These are phyloP conservation scores for Coemansia umbellata DNA, from an alignment of 192 early-diverging fungal species.

Conservation along the genomic window DNA sequence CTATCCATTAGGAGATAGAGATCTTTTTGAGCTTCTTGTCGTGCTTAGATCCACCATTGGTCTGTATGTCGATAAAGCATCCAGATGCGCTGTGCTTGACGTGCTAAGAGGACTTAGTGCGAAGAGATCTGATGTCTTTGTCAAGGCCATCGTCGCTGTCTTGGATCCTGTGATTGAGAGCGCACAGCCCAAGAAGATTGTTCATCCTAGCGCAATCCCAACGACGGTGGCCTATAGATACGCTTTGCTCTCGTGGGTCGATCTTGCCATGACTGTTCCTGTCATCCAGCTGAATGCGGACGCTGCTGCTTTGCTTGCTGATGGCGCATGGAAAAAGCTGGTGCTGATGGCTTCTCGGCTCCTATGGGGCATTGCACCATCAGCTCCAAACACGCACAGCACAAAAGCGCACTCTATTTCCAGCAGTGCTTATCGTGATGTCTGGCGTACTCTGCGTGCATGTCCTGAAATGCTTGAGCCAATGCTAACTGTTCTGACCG, in stretches of 20 bases:
- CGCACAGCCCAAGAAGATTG: conserved; percentile 36
- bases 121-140: conserved; percentile 57
- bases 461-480: conserved; percentile 38
- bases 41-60: conserved; percentile 58
- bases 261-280: conserved; percentile 44
- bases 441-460: conserved; percentile 45
- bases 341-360: conserved; percentile 48
- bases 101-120: conserved; percentile 56
- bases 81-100: conserved; percentile 58
- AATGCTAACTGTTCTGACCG: conserved; percentile 50
- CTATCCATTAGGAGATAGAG: conserved; percentile 34
- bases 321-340: conserved; percentile 53
- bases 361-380: conserved; percentile 59
- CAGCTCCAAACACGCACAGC: not conserved
- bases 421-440: conserved; percentile 32
- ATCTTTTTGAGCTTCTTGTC: conserved; percentile 44
- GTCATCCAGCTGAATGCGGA: conserved; percentile 42
- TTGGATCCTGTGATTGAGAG: conserved; percentile 48
- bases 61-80: conserved; percentile 66
- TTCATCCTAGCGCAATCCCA: conserved; percentile 27
- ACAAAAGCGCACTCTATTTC: conserved; percentile 33
- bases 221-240: conserved; percentile 59
- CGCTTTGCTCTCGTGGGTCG: conserved; percentile 63
- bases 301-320: conserved; percentile 51
- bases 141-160: conserved; percentile 51